Percentiles rank a stretch among this genome's conserved stretches.
These are phyloP conservation scores for Fusarium equiseti DNA, from an alignment of 2,329 filamentous ascomycete genomes.

Conservation along the genomic window DNA sequence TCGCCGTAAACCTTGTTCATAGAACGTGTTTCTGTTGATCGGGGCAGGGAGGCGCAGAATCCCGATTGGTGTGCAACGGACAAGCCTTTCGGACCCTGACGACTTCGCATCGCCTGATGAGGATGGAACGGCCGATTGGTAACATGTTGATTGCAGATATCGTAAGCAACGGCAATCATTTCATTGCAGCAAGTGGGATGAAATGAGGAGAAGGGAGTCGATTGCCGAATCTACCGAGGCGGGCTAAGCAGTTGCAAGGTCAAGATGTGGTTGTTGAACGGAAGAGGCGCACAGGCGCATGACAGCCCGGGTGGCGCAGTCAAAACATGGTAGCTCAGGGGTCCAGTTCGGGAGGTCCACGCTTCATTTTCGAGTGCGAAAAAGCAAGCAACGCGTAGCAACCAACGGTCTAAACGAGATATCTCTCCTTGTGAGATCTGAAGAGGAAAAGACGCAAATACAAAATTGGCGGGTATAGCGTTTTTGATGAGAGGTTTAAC, in stretches of 20 bases:
- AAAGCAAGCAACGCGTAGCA: neutral
- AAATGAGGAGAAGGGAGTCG: slow-evolving; percentile 1
- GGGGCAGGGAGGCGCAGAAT: neutral
- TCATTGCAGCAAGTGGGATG: slow-evolving; percentile 7
- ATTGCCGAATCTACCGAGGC: slow-evolving; percentile 18
- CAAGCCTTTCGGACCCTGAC: neutral
- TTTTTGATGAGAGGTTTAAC: neutral
- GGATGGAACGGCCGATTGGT: slow-evolving; percentile 1
- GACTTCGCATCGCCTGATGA: neutral
- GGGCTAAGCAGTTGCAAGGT: neutral
- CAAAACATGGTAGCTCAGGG: neutral
- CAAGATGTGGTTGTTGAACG: neutral
- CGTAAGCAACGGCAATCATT: slow-evolving; percentile 14
- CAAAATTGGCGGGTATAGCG: no score
- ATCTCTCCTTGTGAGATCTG: neutral
- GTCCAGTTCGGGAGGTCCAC: neutral
- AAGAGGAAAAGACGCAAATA: no score
- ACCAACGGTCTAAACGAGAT: no score
- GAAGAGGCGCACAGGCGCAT: neutral
- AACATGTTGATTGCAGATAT: neutral
- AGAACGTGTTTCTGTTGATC: slow-evolving; percentile 5
- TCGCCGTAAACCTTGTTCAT: slow-evolving; percentile 23
- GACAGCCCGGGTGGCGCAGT: no score
- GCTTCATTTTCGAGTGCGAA: neutral
- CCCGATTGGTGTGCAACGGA: neutral